phyloP scores from a whole-genome alignment of 1,284 basidiomycete species.

The Marasmius oreades region DNA sequence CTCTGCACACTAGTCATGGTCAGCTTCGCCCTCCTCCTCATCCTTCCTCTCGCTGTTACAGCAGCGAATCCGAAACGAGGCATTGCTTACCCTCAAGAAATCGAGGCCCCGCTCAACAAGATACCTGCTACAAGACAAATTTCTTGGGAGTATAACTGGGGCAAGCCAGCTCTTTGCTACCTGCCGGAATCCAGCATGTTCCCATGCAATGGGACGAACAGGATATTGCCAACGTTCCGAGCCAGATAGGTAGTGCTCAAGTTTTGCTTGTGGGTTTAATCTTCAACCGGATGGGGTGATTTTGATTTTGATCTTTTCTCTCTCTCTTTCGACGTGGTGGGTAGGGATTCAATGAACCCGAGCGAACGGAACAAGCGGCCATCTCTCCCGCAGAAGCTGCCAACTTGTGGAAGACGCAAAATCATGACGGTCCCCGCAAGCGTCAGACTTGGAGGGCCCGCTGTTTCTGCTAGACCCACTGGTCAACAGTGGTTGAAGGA shows the following conservation, averaged over 20 bases:
- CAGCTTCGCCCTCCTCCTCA: neutral
- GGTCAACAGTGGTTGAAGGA: slow-evolving; percentile 8
- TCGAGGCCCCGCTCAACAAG: neutral
- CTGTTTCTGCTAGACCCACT: slow-evolving; percentile 4
- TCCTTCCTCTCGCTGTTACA: neutral
- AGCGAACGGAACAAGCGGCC: slow-evolving; percentile 5
- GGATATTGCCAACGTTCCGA: slow-evolving; percentile 3
- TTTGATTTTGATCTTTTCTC: neutral
- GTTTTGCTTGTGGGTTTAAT: slow-evolving; percentile 7
- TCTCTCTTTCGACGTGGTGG: neutral
- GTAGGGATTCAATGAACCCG: slow-evolving; percentile 15
- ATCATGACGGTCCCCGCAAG: slow-evolving; percentile 9
- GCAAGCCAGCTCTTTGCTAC: slow-evolving; percentile 1
- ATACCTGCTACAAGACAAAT: neutral
- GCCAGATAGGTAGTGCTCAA: slow-evolving; percentile 2
- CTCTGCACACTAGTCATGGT: neutral
- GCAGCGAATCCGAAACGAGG: slow-evolving; percentile 2
- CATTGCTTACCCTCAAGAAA: neutral
- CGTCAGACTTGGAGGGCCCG: slow-evolving; percentile 11
- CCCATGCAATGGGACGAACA: slow-evolving; percentile 12
- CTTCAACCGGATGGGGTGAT: neutral
- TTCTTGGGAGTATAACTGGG: slow-evolving; percentile 14
- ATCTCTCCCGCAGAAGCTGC: slow-evolving; percentile 5
- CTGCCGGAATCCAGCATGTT: slow-evolving; percentile 7
- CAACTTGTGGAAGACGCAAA: slow-evolving; percentile 8